Evolutionary conservation across 768 basidiomycete genomes (phyloP).

Genomic region (Floccularia luteovirens): DNA sequence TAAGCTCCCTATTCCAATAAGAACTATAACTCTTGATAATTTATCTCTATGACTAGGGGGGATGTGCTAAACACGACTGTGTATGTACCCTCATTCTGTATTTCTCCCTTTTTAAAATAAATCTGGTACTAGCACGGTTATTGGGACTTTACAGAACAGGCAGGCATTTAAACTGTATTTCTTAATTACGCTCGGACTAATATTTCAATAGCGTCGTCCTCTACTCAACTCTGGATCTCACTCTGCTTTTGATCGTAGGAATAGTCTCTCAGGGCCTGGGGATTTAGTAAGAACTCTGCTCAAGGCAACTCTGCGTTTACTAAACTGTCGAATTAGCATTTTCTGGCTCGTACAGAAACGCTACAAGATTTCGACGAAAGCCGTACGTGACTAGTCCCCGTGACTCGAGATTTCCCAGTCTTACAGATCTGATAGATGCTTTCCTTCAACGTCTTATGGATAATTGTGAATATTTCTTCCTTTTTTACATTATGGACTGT

Average conservation of each 20-base stretch:
- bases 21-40: not conserved
- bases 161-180: slow-evolving; percentile 11
- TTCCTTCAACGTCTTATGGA: slow-evolving; percentile 65
- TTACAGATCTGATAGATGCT: slow-evolving; percentile 62
- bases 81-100: slow-evolving; percentile 25
- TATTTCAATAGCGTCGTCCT: slow-evolving; percentile 43
- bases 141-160: slow-evolving; percentile 69
- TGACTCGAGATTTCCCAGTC: not conserved
- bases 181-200: not conserved
- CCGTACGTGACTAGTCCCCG: slow-evolving; percentile 21
- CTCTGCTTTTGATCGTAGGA: slow-evolving; percentile 58
- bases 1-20: slow-evolving; percentile 19
- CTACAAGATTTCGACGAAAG: slow-evolving; percentile 57
- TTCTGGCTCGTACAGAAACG: slow-evolving; percentile 68
- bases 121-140: slow-evolving; percentile 44
- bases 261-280: slow-evolving; percentile 58
- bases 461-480: slow-evolving; percentile 34
- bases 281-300: slow-evolving; percentile 45
- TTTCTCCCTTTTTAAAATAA: not conserved
- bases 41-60: slow-evolving; percentile 35
- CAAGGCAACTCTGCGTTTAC: not conserved
- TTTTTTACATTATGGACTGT: not conserved
- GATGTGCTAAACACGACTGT: slow-evolving; percentile 72
- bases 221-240: slow-evolving; percentile 68
- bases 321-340: slow-evolving; percentile 22